Evolutionary conservation across 2,329 filamentous ascomycete species (phyloP).

Genomic region (Tolypocladium album): DNA sequence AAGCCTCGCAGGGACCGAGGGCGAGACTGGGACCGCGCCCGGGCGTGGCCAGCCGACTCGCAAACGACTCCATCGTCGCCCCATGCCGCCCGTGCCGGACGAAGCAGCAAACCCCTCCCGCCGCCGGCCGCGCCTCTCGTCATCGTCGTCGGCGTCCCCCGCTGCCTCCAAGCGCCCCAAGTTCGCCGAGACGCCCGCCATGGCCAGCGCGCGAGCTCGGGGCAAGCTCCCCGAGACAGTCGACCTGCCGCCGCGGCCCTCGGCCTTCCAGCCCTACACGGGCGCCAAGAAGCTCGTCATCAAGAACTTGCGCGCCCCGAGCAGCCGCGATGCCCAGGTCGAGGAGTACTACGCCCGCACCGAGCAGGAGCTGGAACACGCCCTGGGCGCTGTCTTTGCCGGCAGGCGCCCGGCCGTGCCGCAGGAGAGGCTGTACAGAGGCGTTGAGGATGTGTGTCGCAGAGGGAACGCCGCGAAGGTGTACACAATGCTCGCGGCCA

Average conservation of each 20-base stretch:
- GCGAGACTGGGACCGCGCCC: neutral
- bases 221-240: slow-evolving; percentile 28
- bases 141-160: slow-evolving; percentile 12
- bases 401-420: slow-evolving; percentile 54
- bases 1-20: neutral
- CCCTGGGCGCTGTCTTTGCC: slow-evolving; percentile 63
- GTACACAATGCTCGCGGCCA: slow-evolving; percentile 52
- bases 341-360: slow-evolving; percentile 69
- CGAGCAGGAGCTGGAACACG: slow-evolving; percentile 62
- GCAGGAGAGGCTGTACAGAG: slow-evolving; percentile 81
- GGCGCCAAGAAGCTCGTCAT: slow-evolving; percentile 84
- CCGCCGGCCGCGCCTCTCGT: slow-evolving; percentile 25
- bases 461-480: slow-evolving; percentile 61
- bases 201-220: slow-evolving; percentile 25
- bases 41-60: neutral
- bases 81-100: slow-evolving; percentile 22
- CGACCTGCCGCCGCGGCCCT: slow-evolving; percentile 21
- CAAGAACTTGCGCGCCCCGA: slow-evolving; percentile 69
- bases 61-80: slow-evolving; percentile 3
- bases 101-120: slow-evolving; percentile 21
- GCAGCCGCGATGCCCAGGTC: slow-evolving; percentile 47
- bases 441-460: slow-evolving; percentile 84
- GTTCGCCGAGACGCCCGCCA: slow-evolving; percentile 14
- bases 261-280: slow-evolving; percentile 57
- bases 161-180: slow-evolving; percentile 20